A percentile compares a stretch with the other conserved stretches of the same genome.
These are phyloP conservation scores for Platismatia glauca DNA, from an alignment of 495 filamentous ascomycete species.

Conservation along the genomic window DNA sequence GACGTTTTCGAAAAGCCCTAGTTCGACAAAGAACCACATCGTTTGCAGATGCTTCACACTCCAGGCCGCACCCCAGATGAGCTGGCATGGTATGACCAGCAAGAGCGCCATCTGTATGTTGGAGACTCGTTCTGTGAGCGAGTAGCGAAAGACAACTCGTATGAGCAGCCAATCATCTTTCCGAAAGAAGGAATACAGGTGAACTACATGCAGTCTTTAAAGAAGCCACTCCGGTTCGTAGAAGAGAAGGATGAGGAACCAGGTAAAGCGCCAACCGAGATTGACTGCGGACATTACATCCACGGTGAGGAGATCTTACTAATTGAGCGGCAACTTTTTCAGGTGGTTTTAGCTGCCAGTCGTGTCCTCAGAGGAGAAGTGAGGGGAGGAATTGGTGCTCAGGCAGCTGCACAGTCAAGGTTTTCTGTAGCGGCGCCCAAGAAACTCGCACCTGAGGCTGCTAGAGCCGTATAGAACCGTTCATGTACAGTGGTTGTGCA, in stretches of 20 bases:
- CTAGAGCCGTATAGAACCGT: constrained; percentile 2
- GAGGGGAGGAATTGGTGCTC: constrained; percentile 25
- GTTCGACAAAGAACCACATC: constrained; percentile 13
- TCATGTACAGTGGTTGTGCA: background rate
- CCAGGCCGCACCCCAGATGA: constrained; percentile 38
- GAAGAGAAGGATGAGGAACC: constrained; percentile 17
- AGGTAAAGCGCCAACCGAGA: constrained; percentile 18
- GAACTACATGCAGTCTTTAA: constrained; percentile 26
- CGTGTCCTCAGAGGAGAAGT: constrained; percentile 14
- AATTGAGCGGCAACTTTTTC: constrained; percentile 21
- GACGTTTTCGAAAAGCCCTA: constrained; percentile 24
- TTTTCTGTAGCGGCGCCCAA: constrained; percentile 27
- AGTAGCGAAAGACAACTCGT: constrained; percentile 16
- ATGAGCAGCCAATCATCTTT: constrained; percentile 32
- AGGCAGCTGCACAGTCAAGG: constrained; percentile 20
- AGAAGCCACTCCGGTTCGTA: constrained; percentile 26
- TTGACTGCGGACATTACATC: constrained; percentile 29
- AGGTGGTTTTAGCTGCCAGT: constrained; percentile 23
- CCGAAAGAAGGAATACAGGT: constrained; percentile 29
- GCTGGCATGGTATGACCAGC: constrained; percentile 34
- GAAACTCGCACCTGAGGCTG: constrained; percentile 26
- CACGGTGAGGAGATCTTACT: constrained; percentile 24
- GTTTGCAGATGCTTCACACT: constrained; percentile 32
- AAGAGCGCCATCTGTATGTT: constrained; percentile 32
- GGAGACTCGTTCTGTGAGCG: constrained; percentile 37